phyloP scores from a whole-genome alignment of 2,329 filamentous ascomycete genomes.

The Xylaria polymorpha region DNA sequence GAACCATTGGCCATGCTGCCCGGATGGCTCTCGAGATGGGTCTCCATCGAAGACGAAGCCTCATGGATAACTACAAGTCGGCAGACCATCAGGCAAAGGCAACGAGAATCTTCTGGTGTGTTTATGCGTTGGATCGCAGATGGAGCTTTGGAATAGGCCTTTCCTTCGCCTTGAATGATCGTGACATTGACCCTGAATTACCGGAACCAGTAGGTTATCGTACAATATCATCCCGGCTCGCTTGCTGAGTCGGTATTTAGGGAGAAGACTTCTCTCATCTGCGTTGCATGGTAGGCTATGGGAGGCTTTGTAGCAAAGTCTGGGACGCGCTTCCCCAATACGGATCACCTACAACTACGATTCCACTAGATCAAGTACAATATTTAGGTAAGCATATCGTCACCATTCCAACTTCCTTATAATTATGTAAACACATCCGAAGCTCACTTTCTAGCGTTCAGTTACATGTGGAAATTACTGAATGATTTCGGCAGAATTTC shows the following conservation, averaged over 20 bases:
- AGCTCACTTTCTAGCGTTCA: not conserved
- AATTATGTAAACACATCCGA: not conserved
- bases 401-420: not conserved
- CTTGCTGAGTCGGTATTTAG: conserved; percentile 1
- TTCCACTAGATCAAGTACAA: conserved; percentile 26
- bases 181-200: conserved; percentile 22
- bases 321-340: conserved; percentile 26
- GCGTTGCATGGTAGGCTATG: conserved; percentile 22
- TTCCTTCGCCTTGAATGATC: conserved; percentile 22
- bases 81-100: conserved; percentile 11
- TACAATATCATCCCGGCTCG: not conserved
- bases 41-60: conserved; percentile 25
- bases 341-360: conserved; percentile 18
- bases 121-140: conserved; percentile 26
- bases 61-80: conserved; percentile 25
- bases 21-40: conserved; percentile 27
- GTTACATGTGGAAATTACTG: not conserved
- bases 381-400: conserved; percentile 14
- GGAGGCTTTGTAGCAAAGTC: conserved; percentile 26
- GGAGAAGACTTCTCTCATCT: conserved; percentile 20
- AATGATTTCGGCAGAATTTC: not conserved
- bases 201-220: conserved; percentile 21
- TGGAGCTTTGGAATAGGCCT: conserved; percentile 28
- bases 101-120: conserved; percentile 25
- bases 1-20: conserved; percentile 23